These are phyloP conservation scores for Candida broadrunensis DNA, from an alignment of 805 yeast genomes.

Conservation along the genomic window DNA sequence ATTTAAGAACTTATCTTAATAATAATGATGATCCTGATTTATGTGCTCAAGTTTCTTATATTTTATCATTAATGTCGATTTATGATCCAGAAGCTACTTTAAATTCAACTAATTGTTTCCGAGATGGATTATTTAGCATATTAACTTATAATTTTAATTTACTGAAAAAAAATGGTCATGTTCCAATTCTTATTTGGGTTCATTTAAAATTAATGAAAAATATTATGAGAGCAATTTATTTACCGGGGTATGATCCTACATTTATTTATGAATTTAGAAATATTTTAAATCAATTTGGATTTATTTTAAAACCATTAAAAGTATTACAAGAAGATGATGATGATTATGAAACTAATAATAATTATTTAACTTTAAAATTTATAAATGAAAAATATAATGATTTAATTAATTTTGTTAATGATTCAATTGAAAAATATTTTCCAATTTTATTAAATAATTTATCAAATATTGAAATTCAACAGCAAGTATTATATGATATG, in stretches of 20 bases:
- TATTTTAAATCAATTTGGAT: conserved; percentile 24
- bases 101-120: conserved; percentile 33
- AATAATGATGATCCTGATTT: conserved; percentile 25
- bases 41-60: conserved; percentile 33
- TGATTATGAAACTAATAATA: conserved; percentile 2
- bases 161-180: conserved; percentile 9
- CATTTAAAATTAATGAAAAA: conserved; percentile 35
- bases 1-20: conserved; percentile 27
- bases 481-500: conserved; percentile 32
- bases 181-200: conserved; percentile 21
- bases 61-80: conserved; percentile 37
- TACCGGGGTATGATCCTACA: conserved; percentile 32
- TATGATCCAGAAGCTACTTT: conserved; percentile 42
- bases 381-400: conserved; percentile 19
- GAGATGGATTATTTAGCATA: conserved; percentile 38
- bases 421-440: conserved; percentile 21
- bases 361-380: conserved; percentile 10
- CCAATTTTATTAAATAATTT: conserved; percentile 23
- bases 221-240: conserved; percentile 29
- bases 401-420: conserved; percentile 20
- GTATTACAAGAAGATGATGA: background rate
- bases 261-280: conserved; percentile 26
- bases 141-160: conserved; percentile 24
- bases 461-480: conserved; percentile 25
- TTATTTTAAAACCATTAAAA: conserved; percentile 3